Evolutionary conservation across 495 filamentous ascomycete genomes (phyloP).

Genomic region (Penicillium daleae): DNA sequence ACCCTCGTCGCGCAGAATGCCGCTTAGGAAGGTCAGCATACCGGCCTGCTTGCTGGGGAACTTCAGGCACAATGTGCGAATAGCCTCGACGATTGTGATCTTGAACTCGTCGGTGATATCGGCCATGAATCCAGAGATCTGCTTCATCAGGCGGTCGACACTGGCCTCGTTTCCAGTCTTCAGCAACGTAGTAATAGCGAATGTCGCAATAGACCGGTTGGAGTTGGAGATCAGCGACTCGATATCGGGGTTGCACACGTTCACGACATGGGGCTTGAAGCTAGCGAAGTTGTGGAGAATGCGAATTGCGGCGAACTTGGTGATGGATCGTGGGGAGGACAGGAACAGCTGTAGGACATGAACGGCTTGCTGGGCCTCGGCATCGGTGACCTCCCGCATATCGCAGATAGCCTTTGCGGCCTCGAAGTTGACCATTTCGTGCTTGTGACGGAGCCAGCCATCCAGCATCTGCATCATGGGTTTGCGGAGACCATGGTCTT

Average conservation of each 20-base stretch:
- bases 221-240: conserved; percentile 93
- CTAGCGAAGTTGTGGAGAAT: conserved; percentile 95
- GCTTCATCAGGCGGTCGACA: conserved; percentile 97
- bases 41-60: conserved; percentile 98
- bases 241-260: conserved; percentile 94
- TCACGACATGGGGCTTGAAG: conserved; percentile 91
- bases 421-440: conserved; percentile 99
- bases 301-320: conserved; percentile 96
- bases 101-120: conserved; percentile 99
- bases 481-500: conserved; percentile 84
- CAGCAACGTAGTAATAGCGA: conserved; percentile 95
- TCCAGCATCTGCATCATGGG: conserved; percentile 95
- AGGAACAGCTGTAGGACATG: conserved; percentile 96
- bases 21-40: conserved; percentile 95
- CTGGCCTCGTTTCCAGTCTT: conserved; percentile 98
- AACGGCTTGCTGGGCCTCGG: conserved; percentile 88
- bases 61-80: conserved; percentile 93
- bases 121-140: conserved; percentile 95
- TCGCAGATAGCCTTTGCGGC: conserved; percentile 97
- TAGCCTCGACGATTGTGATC: conserved; percentile 98
- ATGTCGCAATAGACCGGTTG: conserved; percentile 97
- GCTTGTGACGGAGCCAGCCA: conserved; percentile 97
- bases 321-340: conserved; percentile 93
- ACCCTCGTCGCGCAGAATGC: conserved; percentile 92
- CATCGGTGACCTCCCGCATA: conserved; percentile 89